phyloP scores from a whole-genome alignment of 257 asterid genomes.

The Ilex aquifolium region DNA sequence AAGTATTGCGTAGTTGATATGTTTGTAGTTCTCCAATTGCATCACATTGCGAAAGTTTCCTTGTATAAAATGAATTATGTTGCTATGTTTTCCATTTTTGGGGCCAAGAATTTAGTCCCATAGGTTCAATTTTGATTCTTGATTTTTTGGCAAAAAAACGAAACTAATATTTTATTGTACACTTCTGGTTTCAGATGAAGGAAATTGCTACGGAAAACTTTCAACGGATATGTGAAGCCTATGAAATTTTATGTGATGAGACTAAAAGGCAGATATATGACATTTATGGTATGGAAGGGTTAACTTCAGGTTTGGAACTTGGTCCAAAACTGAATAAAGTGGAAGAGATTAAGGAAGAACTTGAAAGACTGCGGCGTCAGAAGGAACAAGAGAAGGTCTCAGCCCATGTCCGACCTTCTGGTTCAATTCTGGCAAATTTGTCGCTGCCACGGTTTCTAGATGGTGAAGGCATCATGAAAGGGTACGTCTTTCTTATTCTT shows the following conservation, averaged over 20 bases:
- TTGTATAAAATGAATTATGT: too few relatives aligned
- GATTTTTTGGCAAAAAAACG: background rate
- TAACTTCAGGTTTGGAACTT: slow-evolving; percentile 88
- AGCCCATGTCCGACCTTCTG: slow-evolving; percentile 63
- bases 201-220: slow-evolving; percentile 94
- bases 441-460: slow-evolving; percentile 66
- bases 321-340: slow-evolving; percentile 73
- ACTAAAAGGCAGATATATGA: slow-evolving; percentile 75
- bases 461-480: slow-evolving; percentile 94
- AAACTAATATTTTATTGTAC: slow-evolving; percentile 1
- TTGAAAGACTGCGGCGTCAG: slow-evolving; percentile 67
- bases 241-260: slow-evolving; percentile 83
- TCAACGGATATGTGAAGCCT: slow-evolving; percentile 94
- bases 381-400: slow-evolving; percentile 63
- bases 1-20: too few relatives aligned
- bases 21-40: too few relatives aligned
- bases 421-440: slow-evolving; percentile 69
- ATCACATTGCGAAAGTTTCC: too few relatives aligned
- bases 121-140: too few relatives aligned
- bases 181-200: slow-evolving; percentile 64
- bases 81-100: too few relatives aligned
- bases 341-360: slow-evolving; percentile 90
- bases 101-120: too few relatives aligned
- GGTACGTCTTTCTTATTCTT: slow-evolving; percentile 36
- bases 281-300: slow-evolving; percentile 96